These are phyloP conservation scores for Zopfia rhizophila DNA, from an alignment of 2,329 filamentous ascomycete genomes.

Conservation along the genomic window DNA sequence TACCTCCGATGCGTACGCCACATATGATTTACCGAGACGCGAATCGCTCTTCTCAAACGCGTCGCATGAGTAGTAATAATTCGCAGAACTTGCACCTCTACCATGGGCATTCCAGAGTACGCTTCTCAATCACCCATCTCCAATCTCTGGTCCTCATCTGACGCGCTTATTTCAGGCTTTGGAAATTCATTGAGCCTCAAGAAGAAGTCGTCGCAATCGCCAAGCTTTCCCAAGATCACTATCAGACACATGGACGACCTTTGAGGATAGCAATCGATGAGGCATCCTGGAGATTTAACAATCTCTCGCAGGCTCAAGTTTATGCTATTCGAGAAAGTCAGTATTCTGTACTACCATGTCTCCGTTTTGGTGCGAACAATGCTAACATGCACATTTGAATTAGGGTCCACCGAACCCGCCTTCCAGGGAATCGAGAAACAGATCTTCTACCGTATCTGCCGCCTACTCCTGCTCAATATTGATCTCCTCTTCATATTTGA, in stretches of 20 bases:
- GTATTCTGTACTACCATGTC: background rate
- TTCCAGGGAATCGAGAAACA: constrained; percentile 56
- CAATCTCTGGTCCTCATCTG: background rate
- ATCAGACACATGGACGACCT: constrained; percentile 44
- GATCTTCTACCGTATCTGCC: constrained; percentile 55
- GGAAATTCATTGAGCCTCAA: constrained; percentile 50
- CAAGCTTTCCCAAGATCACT: constrained; percentile 52
- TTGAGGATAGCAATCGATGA: constrained; percentile 57
- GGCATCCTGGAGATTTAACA: constrained; percentile 57
- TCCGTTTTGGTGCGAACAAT: background rate
- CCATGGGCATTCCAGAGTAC: constrained; percentile 37
- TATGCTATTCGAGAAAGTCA: constrained; percentile 48
- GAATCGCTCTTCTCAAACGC: constrained; percentile 7
- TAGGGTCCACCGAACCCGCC: constrained; percentile 38
- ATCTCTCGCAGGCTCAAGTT: constrained; percentile 49
- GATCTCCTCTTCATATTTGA: constrained; percentile 67
- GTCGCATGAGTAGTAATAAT: constrained; percentile 9
- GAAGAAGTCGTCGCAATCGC: constrained; percentile 49
- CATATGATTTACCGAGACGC: constrained; percentile 26
- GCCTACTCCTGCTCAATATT: constrained; percentile 61
- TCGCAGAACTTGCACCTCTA: constrained; percentile 2
- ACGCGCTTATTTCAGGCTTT: constrained; percentile 37
- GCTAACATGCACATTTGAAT: constrained; percentile 25
- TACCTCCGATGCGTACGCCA: too few relatives aligned
- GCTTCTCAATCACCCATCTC: background rate